phyloP scores from a whole-genome alignment of 495 filamentous ascomycete genomes.

The Rostrohypoxylon terebratum region DNA sequence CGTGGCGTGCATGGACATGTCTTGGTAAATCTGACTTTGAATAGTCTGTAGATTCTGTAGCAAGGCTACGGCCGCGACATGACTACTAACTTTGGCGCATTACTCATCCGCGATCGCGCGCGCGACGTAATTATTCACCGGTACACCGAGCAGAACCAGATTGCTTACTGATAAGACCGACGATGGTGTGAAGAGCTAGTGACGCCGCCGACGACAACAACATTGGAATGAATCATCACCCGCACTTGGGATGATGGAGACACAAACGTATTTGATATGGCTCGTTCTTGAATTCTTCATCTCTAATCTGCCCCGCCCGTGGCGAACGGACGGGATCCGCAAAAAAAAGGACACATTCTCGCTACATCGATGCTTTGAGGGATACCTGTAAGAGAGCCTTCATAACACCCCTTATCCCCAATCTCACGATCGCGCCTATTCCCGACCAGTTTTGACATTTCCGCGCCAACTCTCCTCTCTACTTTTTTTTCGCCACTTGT shows the following conservation, averaged over 20 bases:
- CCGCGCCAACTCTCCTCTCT: background rate
- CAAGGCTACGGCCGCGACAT: background rate
- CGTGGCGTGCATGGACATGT: background rate
- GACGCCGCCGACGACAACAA: background rate
- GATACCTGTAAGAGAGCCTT: background rate
- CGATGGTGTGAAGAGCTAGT: background rate
- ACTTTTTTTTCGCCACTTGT: background rate
- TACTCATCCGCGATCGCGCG: background rate
- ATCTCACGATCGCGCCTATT: background rate
- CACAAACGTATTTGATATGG: background rate
- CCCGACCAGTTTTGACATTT: background rate
- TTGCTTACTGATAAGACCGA: background rate
- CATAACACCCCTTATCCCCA: conserved; percentile 1
- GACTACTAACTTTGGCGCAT: background rate
- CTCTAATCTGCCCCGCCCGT: background rate
- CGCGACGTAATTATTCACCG: background rate
- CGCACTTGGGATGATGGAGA: background rate
- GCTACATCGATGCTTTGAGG: background rate
- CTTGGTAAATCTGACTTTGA: background rate
- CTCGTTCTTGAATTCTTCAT: background rate
- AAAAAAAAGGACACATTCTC: background rate
- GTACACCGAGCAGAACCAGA: background rate
- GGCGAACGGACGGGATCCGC: background rate
- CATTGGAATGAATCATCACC: background rate
- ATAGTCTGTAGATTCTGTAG: no score